phyloP scores from a whole-genome alignment of 805 yeast genomes.

The Hanseniaspora mollemarum region DNA sequence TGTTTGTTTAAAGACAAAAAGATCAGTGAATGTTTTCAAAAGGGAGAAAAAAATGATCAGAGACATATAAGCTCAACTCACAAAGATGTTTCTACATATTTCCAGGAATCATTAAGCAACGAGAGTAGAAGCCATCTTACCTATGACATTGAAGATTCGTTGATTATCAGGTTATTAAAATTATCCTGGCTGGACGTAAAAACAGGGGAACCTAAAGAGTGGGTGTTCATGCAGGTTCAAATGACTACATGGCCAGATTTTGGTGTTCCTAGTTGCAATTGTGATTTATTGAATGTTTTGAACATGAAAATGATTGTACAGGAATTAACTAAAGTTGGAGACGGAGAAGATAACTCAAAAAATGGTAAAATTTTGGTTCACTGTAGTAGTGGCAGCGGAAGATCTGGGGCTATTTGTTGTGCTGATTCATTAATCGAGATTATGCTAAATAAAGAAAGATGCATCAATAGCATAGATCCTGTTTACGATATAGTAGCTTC shows the following conservation, averaged over 20 bases:
- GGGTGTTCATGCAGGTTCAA: constrained; percentile 61
- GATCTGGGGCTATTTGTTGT: constrained; percentile 83
- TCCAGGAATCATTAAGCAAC: constrained; percentile 19
- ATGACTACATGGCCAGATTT: constrained; percentile 75
- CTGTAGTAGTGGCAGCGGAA: constrained; percentile 95
- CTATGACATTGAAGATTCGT: constrained; percentile 15
- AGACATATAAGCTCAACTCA: neutral
- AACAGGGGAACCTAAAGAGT: constrained; percentile 29
- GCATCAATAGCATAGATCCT: constrained; percentile 35
- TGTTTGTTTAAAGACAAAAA: constrained; percentile 9
- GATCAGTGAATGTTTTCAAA: neutral
- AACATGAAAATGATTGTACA: constrained; percentile 37
- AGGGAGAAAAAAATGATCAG: neutral
- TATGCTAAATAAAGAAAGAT: constrained; percentile 3
- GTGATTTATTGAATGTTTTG: constrained; percentile 45
- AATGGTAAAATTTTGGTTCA: constrained; percentile 51
- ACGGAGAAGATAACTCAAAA: constrained; percentile 15
- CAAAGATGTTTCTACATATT: neutral
- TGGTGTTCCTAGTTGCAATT: constrained; percentile 39
- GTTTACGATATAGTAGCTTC: constrained; percentile 52
- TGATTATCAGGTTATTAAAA: constrained; percentile 35
- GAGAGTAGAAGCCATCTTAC: constrained; percentile 21
- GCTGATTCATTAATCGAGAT: constrained; percentile 38
- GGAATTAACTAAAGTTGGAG: constrained; percentile 19
- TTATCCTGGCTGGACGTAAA: constrained; percentile 5